Evolutionary conservation across 495 filamentous ascomycete species (phyloP).

Genomic region (Pseudoneurospora amorphoporcata): DNA sequence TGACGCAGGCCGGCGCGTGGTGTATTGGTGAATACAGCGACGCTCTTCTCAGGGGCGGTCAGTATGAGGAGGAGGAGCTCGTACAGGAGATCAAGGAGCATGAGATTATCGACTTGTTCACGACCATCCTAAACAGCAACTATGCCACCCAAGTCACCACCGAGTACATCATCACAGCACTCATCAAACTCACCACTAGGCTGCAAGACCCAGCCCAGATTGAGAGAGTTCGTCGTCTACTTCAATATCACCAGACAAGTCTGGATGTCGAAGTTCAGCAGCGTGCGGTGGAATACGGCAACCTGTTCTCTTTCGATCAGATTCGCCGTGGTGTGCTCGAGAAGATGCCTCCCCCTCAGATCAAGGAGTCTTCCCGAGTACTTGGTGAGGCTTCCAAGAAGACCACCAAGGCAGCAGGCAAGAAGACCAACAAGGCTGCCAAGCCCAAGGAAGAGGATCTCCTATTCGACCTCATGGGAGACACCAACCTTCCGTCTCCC

Average conservation of each 20-base stretch:
- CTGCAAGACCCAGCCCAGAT: slow-evolving; percentile 73
- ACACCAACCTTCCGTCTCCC: slow-evolving; percentile 44
- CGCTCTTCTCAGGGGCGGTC: slow-evolving; percentile 71
- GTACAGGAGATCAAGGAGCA: slow-evolving; percentile 82
- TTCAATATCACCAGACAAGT: slow-evolving; percentile 65
- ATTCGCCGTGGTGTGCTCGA: slow-evolving; percentile 86
- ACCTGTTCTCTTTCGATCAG: slow-evolving; percentile 81
- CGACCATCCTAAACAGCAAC: slow-evolving; percentile 82
- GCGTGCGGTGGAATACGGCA: slow-evolving; percentile 86
- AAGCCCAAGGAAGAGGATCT: slow-evolving; percentile 85
- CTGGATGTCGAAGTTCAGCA: slow-evolving; percentile 94
- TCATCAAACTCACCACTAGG: slow-evolving; percentile 91
- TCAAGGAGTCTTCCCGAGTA: slow-evolving; percentile 84
- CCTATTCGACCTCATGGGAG: slow-evolving; percentile 86
- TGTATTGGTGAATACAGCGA: slow-evolving; percentile 97
- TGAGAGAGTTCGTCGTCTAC: slow-evolving; percentile 69
- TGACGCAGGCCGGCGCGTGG: slow-evolving; percentile 93
- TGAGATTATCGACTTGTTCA: slow-evolving; percentile 85
- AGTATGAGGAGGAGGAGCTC: slow-evolving; percentile 91
- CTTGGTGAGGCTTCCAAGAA: slow-evolving; percentile 82
- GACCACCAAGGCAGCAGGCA: slow-evolving; percentile 59
- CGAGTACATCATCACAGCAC: slow-evolving; percentile 89
- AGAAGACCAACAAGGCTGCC: slow-evolving; percentile 57
- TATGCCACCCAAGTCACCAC: slow-evolving; percentile 81
- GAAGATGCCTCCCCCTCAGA: slow-evolving; percentile 94